phyloP scores from a whole-genome alignment of 164 flowering plant species.

The Magnolia officinalis region DNA sequence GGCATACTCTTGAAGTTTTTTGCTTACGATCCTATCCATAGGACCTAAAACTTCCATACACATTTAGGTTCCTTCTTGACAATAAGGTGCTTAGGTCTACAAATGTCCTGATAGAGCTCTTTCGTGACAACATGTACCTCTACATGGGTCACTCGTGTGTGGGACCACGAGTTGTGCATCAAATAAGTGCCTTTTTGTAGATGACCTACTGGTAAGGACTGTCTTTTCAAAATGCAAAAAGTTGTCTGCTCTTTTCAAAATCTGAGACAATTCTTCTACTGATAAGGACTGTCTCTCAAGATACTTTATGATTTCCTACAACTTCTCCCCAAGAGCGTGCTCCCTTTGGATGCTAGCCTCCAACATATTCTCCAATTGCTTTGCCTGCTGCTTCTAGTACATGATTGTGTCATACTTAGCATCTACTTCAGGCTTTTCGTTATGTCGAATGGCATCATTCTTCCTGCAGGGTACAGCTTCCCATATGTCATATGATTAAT shows the following conservation, averaged over 20 bases:
- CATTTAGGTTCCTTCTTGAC: no score
- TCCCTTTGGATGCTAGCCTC: constrained; percentile 77
- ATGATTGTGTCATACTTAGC: constrained; percentile 64
- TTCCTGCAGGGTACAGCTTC: constrained; percentile 51
- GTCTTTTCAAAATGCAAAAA: constrained; percentile 92
- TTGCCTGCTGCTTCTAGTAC: constrained; percentile 82
- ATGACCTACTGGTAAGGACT: no score
- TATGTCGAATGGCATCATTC: constrained; percentile 41
- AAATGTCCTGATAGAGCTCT: no score
- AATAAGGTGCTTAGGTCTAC: no score
- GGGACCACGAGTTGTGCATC: no score
- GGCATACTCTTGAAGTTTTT: no score
- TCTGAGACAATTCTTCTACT: constrained; percentile 84
- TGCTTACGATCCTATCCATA: no score
- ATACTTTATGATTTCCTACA: constrained; percentile 66
- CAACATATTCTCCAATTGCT: constrained; percentile 64
- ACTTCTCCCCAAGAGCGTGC: constrained; percentile 56
- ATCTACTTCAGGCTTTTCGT: constrained; percentile 58
- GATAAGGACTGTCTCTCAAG: constrained; percentile 80
- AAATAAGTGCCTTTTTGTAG: no score
- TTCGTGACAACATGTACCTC: no score
- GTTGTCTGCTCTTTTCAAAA: constrained; percentile 87
- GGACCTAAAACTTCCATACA: no score
- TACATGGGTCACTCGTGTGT: no score
- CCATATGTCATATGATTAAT: constrained; percentile 57